These are phyloP conservation scores for Aegilops longissima DNA, from an alignment of 176 grass and related monocot species.

Conservation along the genomic window DNA sequence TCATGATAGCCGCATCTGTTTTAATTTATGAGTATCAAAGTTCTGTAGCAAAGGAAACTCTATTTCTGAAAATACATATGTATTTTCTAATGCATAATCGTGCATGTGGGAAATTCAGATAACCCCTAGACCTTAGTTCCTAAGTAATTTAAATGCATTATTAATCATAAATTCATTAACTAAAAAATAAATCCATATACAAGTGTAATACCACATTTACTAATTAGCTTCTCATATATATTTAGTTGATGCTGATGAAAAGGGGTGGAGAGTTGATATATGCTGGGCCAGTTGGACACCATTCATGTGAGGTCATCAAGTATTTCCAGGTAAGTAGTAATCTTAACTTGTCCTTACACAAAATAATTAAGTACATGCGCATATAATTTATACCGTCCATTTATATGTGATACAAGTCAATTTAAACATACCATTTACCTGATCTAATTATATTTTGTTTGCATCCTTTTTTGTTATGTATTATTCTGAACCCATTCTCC, in stretches of 20 bases:
- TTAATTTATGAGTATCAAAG: neutral
- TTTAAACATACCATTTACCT: neutral
- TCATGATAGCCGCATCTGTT: neutral
- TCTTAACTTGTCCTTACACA: neutral
- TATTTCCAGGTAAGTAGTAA: slow-evolving; percentile 76
- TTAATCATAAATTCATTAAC: neutral
- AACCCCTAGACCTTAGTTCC: neutral
- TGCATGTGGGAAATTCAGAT: neutral
- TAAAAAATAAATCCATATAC: neutral
- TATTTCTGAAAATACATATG: neutral
- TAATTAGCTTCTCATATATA: slow-evolving; percentile 11
- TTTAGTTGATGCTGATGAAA: slow-evolving; percentile 82
- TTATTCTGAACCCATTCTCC: neutral
- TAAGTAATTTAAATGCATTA: neutral
- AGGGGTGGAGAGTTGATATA: slow-evolving; percentile 88
- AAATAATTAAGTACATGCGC: neutral
- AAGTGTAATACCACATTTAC: neutral
- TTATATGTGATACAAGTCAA: neutral
- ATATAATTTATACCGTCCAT: neutral
- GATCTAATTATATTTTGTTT: neutral
- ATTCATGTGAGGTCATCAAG: slow-evolving; percentile 63
- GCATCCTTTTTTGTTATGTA: neutral
- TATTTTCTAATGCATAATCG: neutral
- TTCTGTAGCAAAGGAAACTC: neutral
- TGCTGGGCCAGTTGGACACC: slow-evolving; percentile 55